Conservation (phyloP, 306 rosid genomes). For the Castanea sativa region DNA sequence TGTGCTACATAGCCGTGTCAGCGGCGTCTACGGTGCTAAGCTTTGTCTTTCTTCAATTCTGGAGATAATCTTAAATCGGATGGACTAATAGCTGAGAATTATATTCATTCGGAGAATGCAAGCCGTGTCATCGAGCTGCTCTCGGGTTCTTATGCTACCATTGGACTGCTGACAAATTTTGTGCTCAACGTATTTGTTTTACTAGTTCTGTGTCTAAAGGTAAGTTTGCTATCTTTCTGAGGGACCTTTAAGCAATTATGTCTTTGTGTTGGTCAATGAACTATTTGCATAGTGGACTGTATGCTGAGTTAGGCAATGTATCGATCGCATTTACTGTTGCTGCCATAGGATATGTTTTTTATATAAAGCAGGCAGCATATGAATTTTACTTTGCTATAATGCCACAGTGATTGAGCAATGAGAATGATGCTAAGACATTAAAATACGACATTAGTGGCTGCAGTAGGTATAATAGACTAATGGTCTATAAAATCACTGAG, state of each 20-base stretch:
- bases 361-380: background rate
- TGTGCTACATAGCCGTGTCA: constrained; percentile 57
- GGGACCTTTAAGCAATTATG: background rate
- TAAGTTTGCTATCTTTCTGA: constrained; percentile 28
- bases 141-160: constrained; percentile 58
- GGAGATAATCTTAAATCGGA: constrained; percentile 59
- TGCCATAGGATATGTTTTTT: background rate
- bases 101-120: constrained; percentile 41
- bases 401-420: background rate
- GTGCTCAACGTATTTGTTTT: constrained; percentile 74
- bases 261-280: constrained; percentile 16
- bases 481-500: background rate
- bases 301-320: background rate
- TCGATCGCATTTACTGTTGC: background rate
- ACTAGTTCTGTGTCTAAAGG: constrained; percentile 80
- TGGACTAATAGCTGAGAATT: constrained; percentile 53
- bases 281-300: background rate
- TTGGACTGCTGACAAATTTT: constrained; percentile 69
- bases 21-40: constrained; percentile 67
- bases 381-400: background rate
- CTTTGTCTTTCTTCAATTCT: constrained; percentile 66
- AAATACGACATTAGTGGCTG: background rate
- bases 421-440: background rate
- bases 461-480: background rate
- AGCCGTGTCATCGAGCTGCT: constrained; percentile 53